Evolutionary conservation across 805 yeast genomes (phyloP), one percentile per base, ranked within the genome.

Genomic region (Hyphopichia homilentoma): DNA sequence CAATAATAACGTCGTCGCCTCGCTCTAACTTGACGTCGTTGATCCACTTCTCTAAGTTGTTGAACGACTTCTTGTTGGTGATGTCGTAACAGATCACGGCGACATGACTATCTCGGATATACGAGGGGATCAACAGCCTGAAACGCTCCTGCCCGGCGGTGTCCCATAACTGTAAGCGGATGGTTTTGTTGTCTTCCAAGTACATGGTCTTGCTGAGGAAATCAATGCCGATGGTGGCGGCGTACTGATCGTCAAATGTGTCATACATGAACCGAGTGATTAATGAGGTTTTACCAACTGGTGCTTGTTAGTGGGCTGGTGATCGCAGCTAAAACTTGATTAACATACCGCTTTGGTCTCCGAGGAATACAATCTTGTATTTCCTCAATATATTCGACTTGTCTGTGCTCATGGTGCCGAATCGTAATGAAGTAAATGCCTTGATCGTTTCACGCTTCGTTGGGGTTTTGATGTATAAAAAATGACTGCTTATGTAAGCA

Each of bases 231-330:
- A 93, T 88, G 1, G 98, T 90, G 12, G 98, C 97, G 0, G 87
- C 87, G 55, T 93, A 93, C 54, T 89, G 95, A 23, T 93, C 90
- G 58, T 90, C 97, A 58, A 90, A 90, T 13, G 96, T 84, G 56
- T 93, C 97, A 57, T 90, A 90, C 97, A 90, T 90, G 65, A 93
- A 90, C 44, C 97, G 71, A n/a, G 97, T 89, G 45, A 90, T 86
- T 40, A 90, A 73, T 2, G 97, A 90, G 4, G 98, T 90, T 57
- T 90, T 90, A 25, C 98, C 98, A 25, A 90, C 97, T 59, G 32
- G 7, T 20, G 7, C 9, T 20, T 20, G 26, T 24, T 24, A 24
- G 26, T 20, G n/a, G n/a, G n/a, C n/a, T n/a, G n/a, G n/a, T n/a
- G n/a, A n/a, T n/a, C n/a, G n/a, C n/a, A n/a, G n/a, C n/a, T n/a